Evolutionary conservation across 768 basidiomycete species (phyloP), one percentile per base, ranked within the genome.

Genomic region (Coprinellus aureogranulatus): DNA sequence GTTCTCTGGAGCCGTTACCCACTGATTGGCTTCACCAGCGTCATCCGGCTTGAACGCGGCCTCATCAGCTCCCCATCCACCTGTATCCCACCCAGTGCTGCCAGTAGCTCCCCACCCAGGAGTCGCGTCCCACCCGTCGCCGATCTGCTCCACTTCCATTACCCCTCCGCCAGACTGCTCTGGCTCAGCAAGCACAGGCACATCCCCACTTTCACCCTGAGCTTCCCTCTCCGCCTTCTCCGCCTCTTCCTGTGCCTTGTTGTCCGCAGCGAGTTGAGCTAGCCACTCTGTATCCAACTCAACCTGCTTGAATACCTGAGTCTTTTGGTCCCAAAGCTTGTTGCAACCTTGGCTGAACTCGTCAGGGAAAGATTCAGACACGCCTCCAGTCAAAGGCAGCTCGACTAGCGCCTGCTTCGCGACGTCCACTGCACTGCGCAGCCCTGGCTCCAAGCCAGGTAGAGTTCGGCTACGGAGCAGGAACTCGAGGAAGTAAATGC

Each of bases 341-440:
- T 71, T 70, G 62, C 81, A 86, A 0, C 76, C 84, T 28, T 66
- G 62, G 62, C 78, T 80, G 59, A 88, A 80, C 2, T 67, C 61
- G 55, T 84, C 84, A 0, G 84, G 82, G 42, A 67, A 65, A 48
- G 77, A 77, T 20, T 78, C 76, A 23, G 51, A 53, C 27, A 86
- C 65, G 47, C 71, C 69, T 18, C 77, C 75, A 1, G 79, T 81
- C 48, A 76, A 65, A 18, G 81, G 81, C 2, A 87, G 74, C 62
- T 88, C 83, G n/a, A 67, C 68, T 25, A 72, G 65, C 3, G 82
- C 84, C 1, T 68, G 53, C 14, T 74, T 66, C 9, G 72, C 62
- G n/a, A 82, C 66, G 1, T 71, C 72, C 26, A 86, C 58, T 0
- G 84, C 80, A 22, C 71, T 72, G 42, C 74, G 75, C 44, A 88